Evolutionary conservation across 495 filamentous ascomycete genomes (phyloP), one percentile per base, ranked within the genome.

Genomic region (Trichoderma virens): DNA sequence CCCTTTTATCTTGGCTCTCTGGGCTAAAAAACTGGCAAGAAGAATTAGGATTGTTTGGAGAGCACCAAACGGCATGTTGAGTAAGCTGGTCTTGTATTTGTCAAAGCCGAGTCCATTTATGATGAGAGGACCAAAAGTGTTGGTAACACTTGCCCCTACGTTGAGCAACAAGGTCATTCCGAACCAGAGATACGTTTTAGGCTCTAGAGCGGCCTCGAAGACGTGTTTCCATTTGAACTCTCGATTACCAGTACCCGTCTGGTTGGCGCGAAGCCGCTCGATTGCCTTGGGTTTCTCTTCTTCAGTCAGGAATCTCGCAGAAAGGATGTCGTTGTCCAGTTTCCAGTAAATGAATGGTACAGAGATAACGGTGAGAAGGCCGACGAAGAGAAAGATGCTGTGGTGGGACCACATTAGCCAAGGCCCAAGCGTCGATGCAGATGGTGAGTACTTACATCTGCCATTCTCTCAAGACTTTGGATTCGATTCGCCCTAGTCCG

Each of bases 61-160:
- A 2, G 80, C 74, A 1, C 86, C 86, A 28, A 83, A 85, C 0
- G 86, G 85, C 65, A 82, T 88, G 63, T 88, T 88, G 5, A 89
- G 79, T 7, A 88, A 80, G 16, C 85, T 84, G 0, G 85, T 84
- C 5, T 41, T 77, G 73, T 82, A 83, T 35, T 82, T 80, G 68
- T 85, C 80, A 60, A 82, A 86, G 5, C 83, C 82, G 0, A 88
- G 72, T 0, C 85, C 85, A n/a, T 69, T 73, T n/a, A 88, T 65
- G 59, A 89, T 87, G 25, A 88, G 71, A 0, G 86, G 84, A 0
- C 84, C 85, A 62, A 86, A 87, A 11, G 76, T 81, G 64, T 82
- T 83, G 54, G 83, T 83, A 11, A 88, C 84, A 43, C 77, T 78
- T 2, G 85, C 84, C 20, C 86, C 85, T 31, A 87, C 79, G 69